Percentiles rank a stretch among this genome's conserved stretches.
Evolutionary conservation across 495 filamentous ascomycete species (phyloP).

Genomic region (Umbilicaria muhlenbergii): DNA sequence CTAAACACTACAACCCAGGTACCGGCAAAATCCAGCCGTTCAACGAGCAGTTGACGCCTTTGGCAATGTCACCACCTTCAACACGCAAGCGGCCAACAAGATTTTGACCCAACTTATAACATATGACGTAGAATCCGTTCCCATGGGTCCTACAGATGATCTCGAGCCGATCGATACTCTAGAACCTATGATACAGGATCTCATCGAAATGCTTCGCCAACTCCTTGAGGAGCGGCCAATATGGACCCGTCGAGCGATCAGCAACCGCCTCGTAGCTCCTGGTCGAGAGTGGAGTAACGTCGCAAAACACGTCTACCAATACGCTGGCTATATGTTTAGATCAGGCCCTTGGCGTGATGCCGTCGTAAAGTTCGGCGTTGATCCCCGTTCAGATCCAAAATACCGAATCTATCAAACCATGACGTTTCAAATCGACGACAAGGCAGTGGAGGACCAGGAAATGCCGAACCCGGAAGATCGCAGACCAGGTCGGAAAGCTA

Average conservation of each 20-base stretch:
- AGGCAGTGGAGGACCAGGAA: slow-evolving; percentile 2
- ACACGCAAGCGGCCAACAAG: slow-evolving; percentile 34
- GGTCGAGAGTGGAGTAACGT: slow-evolving; percentile 24
- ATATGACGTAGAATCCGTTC: slow-evolving; percentile 37
- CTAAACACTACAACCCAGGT: slow-evolving; percentile 18
- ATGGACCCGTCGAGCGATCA: slow-evolving; percentile 68
- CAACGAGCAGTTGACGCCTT: slow-evolving; percentile 30
- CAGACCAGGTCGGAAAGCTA: not conserved
- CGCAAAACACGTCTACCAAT: slow-evolving; percentile 50
- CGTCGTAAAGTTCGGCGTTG: slow-evolving; percentile 67
- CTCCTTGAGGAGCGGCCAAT: slow-evolving; percentile 62
- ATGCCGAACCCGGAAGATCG: slow-evolving; percentile 5
- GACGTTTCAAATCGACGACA: slow-evolving; percentile 49
- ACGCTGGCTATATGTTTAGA: slow-evolving; percentile 77
- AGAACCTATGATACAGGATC: slow-evolving; percentile 33
- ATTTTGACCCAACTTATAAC: slow-evolving; percentile 44
- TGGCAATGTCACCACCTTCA: slow-evolving; percentile 35
- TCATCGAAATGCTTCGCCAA: slow-evolving; percentile 40
- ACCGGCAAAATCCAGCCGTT: slow-evolving; percentile 45
- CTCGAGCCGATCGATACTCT: slow-evolving; percentile 29
- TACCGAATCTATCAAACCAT: slow-evolving; percentile 77
- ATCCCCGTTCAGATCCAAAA: slow-evolving; percentile 59
- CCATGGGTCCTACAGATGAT: slow-evolving; percentile 31
- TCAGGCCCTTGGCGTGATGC: slow-evolving; percentile 84
- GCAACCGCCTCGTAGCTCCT: slow-evolving; percentile 36